phyloP scores from a whole-genome alignment of 371 early-diverging fungal species.

The Mucor irregularis region DNA sequence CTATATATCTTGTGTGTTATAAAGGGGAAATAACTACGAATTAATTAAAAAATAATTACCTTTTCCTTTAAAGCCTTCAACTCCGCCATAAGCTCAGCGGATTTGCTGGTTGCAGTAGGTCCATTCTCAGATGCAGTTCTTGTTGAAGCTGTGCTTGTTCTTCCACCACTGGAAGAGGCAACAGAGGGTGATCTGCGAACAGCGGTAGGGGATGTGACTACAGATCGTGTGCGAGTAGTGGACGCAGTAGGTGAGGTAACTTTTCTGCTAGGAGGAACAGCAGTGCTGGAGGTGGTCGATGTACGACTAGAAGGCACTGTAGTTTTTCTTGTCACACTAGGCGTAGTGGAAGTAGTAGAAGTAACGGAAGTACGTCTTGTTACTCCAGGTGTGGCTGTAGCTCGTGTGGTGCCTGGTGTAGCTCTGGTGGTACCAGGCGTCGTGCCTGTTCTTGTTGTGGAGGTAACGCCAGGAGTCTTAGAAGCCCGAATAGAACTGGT shows the following conservation, averaged over 20 bases:
- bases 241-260: constrained; percentile 27
- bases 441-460: background rate
- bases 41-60: too few relatives aligned
- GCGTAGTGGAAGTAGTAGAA: constrained; percentile 5
- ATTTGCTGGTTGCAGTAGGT: constrained; percentile 7
- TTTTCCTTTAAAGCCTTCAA: constrained; percentile 25
- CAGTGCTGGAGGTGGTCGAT: constrained; percentile 2
- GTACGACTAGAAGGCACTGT: constrained; percentile 13
- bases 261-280: constrained; percentile 2
- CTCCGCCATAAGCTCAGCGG: constrained; percentile 25
- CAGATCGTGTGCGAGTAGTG: constrained; percentile 12
- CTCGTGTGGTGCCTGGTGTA: background rate
- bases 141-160: constrained; percentile 13
- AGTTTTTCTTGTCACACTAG: constrained; percentile 8
- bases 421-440: background rate
- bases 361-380: constrained; percentile 17
- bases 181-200: constrained; percentile 19
- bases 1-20: background rate
- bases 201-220: constrained; percentile 1
- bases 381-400: constrained; percentile 9
- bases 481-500: constrained; percentile 7
- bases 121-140: constrained; percentile 1
- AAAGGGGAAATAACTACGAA: too few relatives aligned
- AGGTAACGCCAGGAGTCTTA: constrained; percentile 3
- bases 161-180: constrained; percentile 3